Percentiles rank a stretch among this genome's conserved stretches.
Evolutionary conservation across 495 filamentous ascomycete species (phyloP).

Genomic region (Tuber aestivum): DNA sequence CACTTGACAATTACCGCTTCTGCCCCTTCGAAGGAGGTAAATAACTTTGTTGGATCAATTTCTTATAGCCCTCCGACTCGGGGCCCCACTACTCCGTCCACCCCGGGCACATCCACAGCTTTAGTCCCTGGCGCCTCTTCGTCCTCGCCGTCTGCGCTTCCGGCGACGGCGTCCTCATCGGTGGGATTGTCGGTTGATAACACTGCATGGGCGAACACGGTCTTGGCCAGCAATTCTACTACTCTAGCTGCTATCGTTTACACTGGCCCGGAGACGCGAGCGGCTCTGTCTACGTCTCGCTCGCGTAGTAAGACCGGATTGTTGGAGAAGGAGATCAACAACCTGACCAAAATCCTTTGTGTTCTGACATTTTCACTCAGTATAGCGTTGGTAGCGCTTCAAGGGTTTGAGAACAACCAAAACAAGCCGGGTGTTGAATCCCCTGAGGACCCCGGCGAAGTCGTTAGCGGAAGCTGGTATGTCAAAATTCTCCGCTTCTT

Average conservation of each 20-base stretch:
- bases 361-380: constrained; percentile 78
- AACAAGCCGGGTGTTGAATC: constrained; percentile 48
- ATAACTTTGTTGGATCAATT: constrained; percentile 84
- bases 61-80: constrained; percentile 51
- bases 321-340: constrained; percentile 94
- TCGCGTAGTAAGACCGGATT: constrained; percentile 89
- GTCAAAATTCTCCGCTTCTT: constrained; percentile 91
- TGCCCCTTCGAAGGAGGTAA: constrained; percentile 83
- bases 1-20: constrained; percentile 73
- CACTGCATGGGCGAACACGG: constrained; percentile 97
- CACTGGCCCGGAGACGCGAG: constrained; percentile 89
- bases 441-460: constrained; percentile 40
- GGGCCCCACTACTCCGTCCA: neutral
- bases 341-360: constrained; percentile 95
- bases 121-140: constrained; percentile 9
- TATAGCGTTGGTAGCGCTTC: constrained; percentile 78
- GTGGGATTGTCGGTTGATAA: constrained; percentile 87
- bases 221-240: constrained; percentile 84
- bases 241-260: constrained; percentile 87
- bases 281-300: constrained; percentile 84
- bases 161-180: constrained; percentile 47
- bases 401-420: constrained; percentile 65
- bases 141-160: constrained; percentile 14
- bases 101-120: neutral
- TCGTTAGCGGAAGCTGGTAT: constrained; percentile 59